Evolutionary conservation across 805 yeast genomes (phyloP), one percentile per base, ranked within the genome.

Genomic region (Saccharomycopsis guyanensis): DNA sequence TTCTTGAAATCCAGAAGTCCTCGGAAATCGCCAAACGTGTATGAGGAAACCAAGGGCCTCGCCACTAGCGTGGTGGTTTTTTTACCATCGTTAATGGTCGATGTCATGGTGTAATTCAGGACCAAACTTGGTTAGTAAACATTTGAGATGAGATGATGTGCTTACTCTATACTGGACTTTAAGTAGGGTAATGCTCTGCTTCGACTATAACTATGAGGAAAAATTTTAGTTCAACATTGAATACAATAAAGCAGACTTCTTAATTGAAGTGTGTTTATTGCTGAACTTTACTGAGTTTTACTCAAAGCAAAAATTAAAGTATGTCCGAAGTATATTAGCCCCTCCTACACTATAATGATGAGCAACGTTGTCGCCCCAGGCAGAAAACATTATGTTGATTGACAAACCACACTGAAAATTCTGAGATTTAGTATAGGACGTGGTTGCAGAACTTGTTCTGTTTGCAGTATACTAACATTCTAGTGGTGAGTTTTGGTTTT

Each of bases 321-420:
- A n/a, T n/a, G n/a, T n/a, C n/a, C n/a, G n/a, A n/a, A n/a, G n/a
- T n/a, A n/a, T n/a, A n/a, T n/a, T n/a, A n/a, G n/a, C n/a, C n/a
- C n/a, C n/a, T n/a, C n/a, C n/a, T n/a, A n/a, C n/a, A n/a, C n/a
- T n/a, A n/a, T n/a, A n/a, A n/a, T n/a, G n/a, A n/a, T n/a, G n/a
- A n/a, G n/a, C 29, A 25, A 68, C 61, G 72, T 57, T 77, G 83
- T 77, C 83, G 83, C 83, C 83, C 83, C 83, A 77, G 69, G 68
- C 83, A 80, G 83, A 77, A 33, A 34, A 43, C 58, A 71, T 73
- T 57, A 75, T 77, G 82, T 68, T 79, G 83, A 77, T 68, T 76
- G 82, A 76, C 72, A 79, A 75, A 75, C 72, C 77, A 73, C 79
- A 67, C 70, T 77, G 82, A 77, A 77, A 76, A 76, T 76, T 76